Evolutionary conservation across 2,329 filamentous ascomycete species (phyloP).

Genomic region (Aureobasidium zeae): DNA sequence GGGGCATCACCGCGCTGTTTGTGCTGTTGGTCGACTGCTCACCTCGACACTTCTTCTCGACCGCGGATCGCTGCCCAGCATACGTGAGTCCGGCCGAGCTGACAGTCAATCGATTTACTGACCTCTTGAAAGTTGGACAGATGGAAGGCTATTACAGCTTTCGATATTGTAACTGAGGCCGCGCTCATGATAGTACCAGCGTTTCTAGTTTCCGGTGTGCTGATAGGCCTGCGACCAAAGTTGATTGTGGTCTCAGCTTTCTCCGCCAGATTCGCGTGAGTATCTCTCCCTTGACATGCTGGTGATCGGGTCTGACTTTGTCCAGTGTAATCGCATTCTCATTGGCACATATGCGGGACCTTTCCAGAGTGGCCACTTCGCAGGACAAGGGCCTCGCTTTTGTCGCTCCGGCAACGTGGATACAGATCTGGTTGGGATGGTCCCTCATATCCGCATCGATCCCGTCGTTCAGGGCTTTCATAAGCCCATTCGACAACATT

Average conservation of each 20-base stretch:
- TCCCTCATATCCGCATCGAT: slow-evolving; percentile 16
- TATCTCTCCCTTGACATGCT: neutral
- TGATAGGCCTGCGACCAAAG: slow-evolving; percentile 5
- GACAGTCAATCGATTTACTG: neutral
- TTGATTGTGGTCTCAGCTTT: slow-evolving; percentile 11
- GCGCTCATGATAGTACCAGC: slow-evolving; percentile 8
- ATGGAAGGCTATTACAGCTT: slow-evolving; percentile 11
- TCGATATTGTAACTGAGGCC: slow-evolving; percentile 16
- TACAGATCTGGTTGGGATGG: slow-evolving; percentile 16
- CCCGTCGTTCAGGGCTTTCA: slow-evolving; percentile 16
- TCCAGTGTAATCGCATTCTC: slow-evolving; percentile 1
- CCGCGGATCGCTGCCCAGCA: neutral
- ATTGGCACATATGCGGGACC: neutral
- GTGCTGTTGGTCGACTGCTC: slow-evolving; percentile 5
- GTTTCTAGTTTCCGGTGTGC: slow-evolving; percentile 8
- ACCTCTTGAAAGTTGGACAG: neutral
- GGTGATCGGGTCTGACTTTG: neutral
- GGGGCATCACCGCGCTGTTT: slow-evolving; percentile 1
- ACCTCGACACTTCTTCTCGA: neutral
- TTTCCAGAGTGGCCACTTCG: neutral
- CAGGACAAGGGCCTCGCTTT: neutral
- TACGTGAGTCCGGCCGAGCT: neutral
- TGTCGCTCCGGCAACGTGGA: slow-evolving; percentile 10
- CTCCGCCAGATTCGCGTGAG: slow-evolving; percentile 8
- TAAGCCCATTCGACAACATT: slow-evolving; percentile 16